phyloP scores from a whole-genome alignment of 75 land plant genomes.

The Picea glauca region DNA sequence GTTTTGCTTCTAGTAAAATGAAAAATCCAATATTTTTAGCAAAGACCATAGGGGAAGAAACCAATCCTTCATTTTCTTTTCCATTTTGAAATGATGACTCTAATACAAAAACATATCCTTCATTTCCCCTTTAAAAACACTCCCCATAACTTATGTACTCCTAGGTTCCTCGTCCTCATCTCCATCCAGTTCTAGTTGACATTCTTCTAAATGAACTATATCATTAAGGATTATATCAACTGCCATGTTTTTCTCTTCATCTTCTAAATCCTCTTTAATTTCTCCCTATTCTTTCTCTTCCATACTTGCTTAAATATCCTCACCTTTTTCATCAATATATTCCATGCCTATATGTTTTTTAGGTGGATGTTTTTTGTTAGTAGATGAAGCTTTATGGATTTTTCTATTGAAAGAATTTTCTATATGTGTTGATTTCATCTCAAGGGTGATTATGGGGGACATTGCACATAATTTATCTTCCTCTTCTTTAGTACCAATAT shows the following conservation, averaged over 20 bases:
- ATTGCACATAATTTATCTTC: slow-evolving; percentile 52
- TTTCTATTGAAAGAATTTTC: no score
- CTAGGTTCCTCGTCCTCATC: slow-evolving; percentile 24
- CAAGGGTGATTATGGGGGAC: slow-evolving; percentile 22
- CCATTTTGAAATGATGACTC: slow-evolving; percentile 63
- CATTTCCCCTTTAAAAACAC: slow-evolving; percentile 28
- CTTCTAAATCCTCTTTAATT: slow-evolving; percentile 60
- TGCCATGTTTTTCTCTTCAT: no score
- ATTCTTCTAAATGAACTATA: slow-evolving; percentile 53
- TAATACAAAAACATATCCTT: no score
- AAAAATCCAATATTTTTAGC: slow-evolving; percentile 88
- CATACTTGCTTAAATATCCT: no score
- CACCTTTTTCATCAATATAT: no score
- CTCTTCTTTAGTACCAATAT: slow-evolving; percentile 41
- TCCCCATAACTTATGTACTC: slow-evolving; percentile 20
- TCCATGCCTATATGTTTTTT: no score
- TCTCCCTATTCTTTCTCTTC: slow-evolving; percentile 74
- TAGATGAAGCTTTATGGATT: slow-evolving; percentile 31
- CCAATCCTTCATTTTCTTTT: slow-evolving; percentile 18
- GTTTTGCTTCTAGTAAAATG: slow-evolving; percentile 82
- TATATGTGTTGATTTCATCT: slow-evolving; percentile 38
- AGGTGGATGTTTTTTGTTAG: slow-evolving; percentile 16
- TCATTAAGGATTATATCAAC: slow-evolving; percentile 20
- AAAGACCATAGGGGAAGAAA: slow-evolving; percentile 37
- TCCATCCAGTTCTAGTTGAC: slow-evolving; percentile 32